A percentile compares a stretch with the other conserved stretches of the same genome.
phyloP scores from a whole-genome alignment of 2,329 filamentous ascomycete genomes.

The Byssochlamys sp. region DNA sequence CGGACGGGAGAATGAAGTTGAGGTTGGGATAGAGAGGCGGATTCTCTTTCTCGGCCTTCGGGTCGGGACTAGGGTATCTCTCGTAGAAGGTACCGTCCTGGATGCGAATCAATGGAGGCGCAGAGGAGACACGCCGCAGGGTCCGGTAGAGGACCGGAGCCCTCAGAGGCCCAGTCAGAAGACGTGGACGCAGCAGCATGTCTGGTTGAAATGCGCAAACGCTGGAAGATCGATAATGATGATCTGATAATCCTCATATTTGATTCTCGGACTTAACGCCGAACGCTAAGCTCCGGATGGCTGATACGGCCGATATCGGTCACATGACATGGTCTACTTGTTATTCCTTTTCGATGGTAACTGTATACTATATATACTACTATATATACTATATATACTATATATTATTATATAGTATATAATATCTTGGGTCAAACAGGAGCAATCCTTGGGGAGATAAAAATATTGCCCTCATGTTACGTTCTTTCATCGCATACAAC shows the following conservation, averaged over 20 bases:
- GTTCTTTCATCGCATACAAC: too few species aligned
- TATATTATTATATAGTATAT: too few species aligned
- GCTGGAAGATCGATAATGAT: not conserved
- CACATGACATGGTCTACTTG: not conserved
- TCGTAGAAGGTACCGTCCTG: constrained; percentile 74
- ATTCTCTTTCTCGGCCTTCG: constrained; percentile 45
- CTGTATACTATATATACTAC: too few species aligned
- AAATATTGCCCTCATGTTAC: too few species aligned
- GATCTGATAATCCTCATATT: not conserved
- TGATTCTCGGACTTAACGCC: not conserved
- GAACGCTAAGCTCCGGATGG: not conserved
- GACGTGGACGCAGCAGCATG: constrained; percentile 22
- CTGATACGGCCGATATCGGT: not conserved
- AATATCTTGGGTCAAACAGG: too few species aligned
- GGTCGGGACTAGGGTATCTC: constrained; percentile 59
- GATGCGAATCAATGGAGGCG: constrained; percentile 58
- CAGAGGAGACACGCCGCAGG: constrained; percentile 11
- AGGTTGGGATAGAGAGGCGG: constrained; percentile 64
- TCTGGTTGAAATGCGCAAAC: constrained; percentile 6
- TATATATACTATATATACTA: too few species aligned
- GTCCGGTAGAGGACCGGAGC: constrained; percentile 5
- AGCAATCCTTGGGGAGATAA: too few species aligned
- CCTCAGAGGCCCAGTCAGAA: constrained; percentile 8
- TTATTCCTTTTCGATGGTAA: too few species aligned
- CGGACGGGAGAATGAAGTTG: constrained; percentile 58